Evolutionary conservation across 306 rosid genomes (phyloP), one percentile per base, ranked within the genome.

Genomic region (Rosa rugosa): DNA sequence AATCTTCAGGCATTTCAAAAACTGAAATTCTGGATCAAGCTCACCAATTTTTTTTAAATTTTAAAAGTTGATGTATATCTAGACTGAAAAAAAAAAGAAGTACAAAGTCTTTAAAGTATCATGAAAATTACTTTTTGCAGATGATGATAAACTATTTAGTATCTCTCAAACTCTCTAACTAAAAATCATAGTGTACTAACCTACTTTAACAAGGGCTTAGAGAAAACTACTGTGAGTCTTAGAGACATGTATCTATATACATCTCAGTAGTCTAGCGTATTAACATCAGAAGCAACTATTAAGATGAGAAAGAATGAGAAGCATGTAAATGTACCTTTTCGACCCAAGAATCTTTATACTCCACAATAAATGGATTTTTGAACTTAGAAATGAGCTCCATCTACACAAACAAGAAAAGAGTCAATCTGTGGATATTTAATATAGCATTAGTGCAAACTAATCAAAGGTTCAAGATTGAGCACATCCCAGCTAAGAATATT

Each of bases 281-380:
- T 41, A 42, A 42, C 36, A 41, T 47, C 36, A 69, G 51, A 69
- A 69, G 53, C 18, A 42, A 41, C 72, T 68, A 68, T 10, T 1
- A n/a, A 42, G 72, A 69, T 69, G 72, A 69, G 53, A 70, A 69
- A 22, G 56, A 70, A 45, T 46, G 14, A 46, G 6, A 69, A 77
- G 50, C 8, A 67, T 73, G 46, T 40, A 31, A 46, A 31, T 64
- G 23, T 87, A 93, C 99, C 98, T 93, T 96, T 85, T 96, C 99
- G 20, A 96, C 99, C 99, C 99, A 96, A 44, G 99, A 96, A 90
- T 96, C 99, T 83, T 96, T 96, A 86, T 96, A 96, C 87, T 96
- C 99, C 86, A 96, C 99, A 71, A 96, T 93, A 85, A 91, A 96
- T 71, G 97, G 99, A 82, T 93, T 96, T 60, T 90, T 82, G 13